Evolutionary conservation across 768 basidiomycete genomes (phyloP).

Genomic region (Rhodotorula kratochvilovae): DNA sequence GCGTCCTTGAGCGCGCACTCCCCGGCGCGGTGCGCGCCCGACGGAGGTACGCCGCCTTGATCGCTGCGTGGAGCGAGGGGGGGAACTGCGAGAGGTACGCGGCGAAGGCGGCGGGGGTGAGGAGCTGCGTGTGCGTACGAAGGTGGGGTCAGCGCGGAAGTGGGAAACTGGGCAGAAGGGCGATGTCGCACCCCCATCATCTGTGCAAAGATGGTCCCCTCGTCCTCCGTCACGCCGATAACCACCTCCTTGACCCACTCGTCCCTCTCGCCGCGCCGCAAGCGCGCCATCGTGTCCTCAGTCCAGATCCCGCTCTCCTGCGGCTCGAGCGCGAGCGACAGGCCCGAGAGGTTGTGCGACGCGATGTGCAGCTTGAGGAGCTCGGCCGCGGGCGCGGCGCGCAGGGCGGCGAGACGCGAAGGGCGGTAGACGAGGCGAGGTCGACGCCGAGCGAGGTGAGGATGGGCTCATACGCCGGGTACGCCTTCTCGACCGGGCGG

Average conservation of each 20-base stretch:
- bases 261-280: slow-evolving; percentile 20
- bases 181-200: slow-evolving; percentile 4
- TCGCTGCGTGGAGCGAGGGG: not conserved
- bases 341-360: slow-evolving; percentile 8
- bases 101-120: not conserved
- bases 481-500: slow-evolving; percentile 16
- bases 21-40: not conserved
- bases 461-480: slow-evolving; percentile 21
- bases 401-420: slow-evolving; percentile 17
- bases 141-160: not conserved
- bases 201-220: slow-evolving; percentile 16
- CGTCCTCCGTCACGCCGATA: slow-evolving; percentile 25
- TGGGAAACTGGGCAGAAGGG: too few relatives aligned
- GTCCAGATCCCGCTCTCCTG: slow-evolving; percentile 11
- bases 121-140: not conserved
- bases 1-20: not conserved
- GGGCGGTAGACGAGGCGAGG: not conserved
- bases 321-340: slow-evolving; percentile 19
- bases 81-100: slow-evolving; percentile 10
- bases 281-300: not conserved
- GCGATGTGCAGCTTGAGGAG: slow-evolving; percentile 16
- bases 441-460: slow-evolving; percentile 11
- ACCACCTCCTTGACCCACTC: slow-evolving; percentile 28
- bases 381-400: not conserved
- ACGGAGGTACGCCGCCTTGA: slow-evolving; percentile 13